Base-by-base conservation (phyloP, 805 yeast species). In the Clavispora vitiphila region DNA sequence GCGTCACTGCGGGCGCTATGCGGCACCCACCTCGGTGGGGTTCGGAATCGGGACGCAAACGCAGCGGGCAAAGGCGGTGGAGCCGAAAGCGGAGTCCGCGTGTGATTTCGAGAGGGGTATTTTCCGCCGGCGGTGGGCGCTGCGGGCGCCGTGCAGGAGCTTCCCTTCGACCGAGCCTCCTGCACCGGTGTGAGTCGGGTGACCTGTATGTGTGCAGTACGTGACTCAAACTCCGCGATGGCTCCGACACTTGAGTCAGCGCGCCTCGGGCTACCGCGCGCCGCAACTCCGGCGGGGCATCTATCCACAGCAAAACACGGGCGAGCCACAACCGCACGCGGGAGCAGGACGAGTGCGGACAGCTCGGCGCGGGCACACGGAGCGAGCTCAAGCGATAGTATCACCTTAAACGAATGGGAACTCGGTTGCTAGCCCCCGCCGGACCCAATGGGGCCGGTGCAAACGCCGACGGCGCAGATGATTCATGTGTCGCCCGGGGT, bases 91-190 rank as follows among this genome's bases (percentile, higher is more conserved):
- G 35, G 27, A 34, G 29, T n/a, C 16, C 14, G 37, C 20, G 21
- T 21, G 37, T 34, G 36, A 21, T 16, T 10, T 3, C 8, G 27
- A 16, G 37, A 22, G 37, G 37, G 37, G 37, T 23, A 35, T 32
- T 15, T 19, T 2, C 16, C 16, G 5, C 14, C 32, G 31, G 16
- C 8, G 12, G 20, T 9, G 12, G 10, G 31, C 19, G 19, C 8
- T 6, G 4, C 19, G 5, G 19, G 19, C 10, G 14, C n/a, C 31
- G 20, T 44, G 45, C 43, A 47, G 42, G 43, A 24, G 24, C 31
- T 23, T 37, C 37, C 41, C 40, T 34, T 34, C 12, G 6, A 14
- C 34, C 49, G 47, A 38, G 35, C 27, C 21, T 14, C 15, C 38
- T 32, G 35, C 24, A 19, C 35, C 24, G 35, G 35, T 32, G 4